Evolutionary conservation across 768 basidiomycete genomes (phyloP).

Genomic region (Clitopilus hobsonii): DNA sequence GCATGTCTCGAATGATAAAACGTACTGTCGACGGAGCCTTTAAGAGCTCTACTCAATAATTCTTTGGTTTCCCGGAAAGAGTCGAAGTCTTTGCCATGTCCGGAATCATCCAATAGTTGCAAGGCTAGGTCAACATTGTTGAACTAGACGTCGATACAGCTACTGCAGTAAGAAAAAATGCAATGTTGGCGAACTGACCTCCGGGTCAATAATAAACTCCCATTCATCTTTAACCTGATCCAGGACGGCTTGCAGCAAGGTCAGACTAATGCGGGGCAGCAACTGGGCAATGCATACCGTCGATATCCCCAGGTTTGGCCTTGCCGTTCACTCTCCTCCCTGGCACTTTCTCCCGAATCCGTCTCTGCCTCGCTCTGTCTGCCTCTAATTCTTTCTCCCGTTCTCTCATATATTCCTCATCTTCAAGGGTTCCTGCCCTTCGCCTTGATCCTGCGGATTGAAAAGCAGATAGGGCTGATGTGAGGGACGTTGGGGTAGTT

Average conservation of each 20-base stretch:
- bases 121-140: slow-evolving; percentile 93
- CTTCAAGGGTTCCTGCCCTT: slow-evolving; percentile 49
- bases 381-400: slow-evolving; percentile 57
- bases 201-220: slow-evolving; percentile 81
- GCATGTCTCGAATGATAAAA: slow-evolving; percentile 12
- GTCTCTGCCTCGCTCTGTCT: slow-evolving; percentile 62
- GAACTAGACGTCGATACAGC: slow-evolving; percentile 48
- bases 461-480: slow-evolving; percentile 65
- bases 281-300: slow-evolving; percentile 46
- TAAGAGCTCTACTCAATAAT: slow-evolving; percentile 74
- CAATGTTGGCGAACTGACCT: slow-evolving; percentile 65
- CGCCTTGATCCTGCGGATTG: slow-evolving; percentile 57
- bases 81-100: slow-evolving; percentile 66
- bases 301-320: slow-evolving; percentile 75
- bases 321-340: slow-evolving; percentile 48
- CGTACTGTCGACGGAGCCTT: slow-evolving; percentile 86
- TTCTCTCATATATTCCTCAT: slow-evolving; percentile 52
- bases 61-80: slow-evolving; percentile 76
- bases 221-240: slow-evolving; percentile 86
- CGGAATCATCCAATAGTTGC: slow-evolving; percentile 76
- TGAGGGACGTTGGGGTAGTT: slow-evolving; percentile 44
- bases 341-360: slow-evolving; percentile 65
- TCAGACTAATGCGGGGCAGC: not conserved
- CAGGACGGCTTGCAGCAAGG: slow-evolving; percentile 55
- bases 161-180: too few species aligned